Percentiles rank a stretch among this genome's conserved stretches.
Evolutionary conservation across 768 basidiomycete species (phyloP).

Genomic region (Suillus spraguei): DNA sequence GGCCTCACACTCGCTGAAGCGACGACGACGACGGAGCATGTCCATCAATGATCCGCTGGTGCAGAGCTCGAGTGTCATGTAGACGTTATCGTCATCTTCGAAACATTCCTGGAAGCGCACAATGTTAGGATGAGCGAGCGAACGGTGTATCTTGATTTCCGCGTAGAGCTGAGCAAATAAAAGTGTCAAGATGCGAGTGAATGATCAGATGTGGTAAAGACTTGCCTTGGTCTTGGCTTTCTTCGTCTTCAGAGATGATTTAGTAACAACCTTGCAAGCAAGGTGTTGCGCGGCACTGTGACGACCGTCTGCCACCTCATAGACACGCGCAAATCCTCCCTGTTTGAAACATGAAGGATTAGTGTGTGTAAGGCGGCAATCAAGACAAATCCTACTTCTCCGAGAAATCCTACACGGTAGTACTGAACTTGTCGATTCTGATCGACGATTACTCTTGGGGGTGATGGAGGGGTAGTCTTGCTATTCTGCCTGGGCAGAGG

Average conservation of each 20-base stretch:
- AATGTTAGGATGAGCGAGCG: conserved; percentile 90
- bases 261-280: conserved; percentile 96
- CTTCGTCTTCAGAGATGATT: conserved; percentile 88
- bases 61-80: conserved; percentile 96
- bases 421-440: conserved; percentile 58
- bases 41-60: conserved; percentile 89
- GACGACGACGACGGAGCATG: conserved; percentile 82
- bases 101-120: conserved; percentile 93
- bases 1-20: conserved; percentile 90
- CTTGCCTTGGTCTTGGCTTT: conserved; percentile 92
- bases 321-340: conserved; percentile 97
- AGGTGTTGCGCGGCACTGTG: conserved; percentile 48
- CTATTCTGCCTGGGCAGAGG: conserved; percentile 82
- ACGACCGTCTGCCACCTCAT: conserved; percentile 80
- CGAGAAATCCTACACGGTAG: conserved; percentile 79
- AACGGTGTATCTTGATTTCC: conserved; percentile 97
- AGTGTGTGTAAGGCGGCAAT: background rate
- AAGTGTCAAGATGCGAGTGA: conserved; percentile 4
- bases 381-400: conserved; percentile 61
- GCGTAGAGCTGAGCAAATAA: conserved; percentile 75
- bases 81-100: conserved; percentile 94
- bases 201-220: conserved; percentile 26
- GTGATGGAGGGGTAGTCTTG: conserved; percentile 78
- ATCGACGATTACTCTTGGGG: conserved; percentile 76
- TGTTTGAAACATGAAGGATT: conserved; percentile 22